Evolutionary conservation across 169 alveolate species (phyloP).

Genomic region (Plasmodium blacklocki): DNA sequence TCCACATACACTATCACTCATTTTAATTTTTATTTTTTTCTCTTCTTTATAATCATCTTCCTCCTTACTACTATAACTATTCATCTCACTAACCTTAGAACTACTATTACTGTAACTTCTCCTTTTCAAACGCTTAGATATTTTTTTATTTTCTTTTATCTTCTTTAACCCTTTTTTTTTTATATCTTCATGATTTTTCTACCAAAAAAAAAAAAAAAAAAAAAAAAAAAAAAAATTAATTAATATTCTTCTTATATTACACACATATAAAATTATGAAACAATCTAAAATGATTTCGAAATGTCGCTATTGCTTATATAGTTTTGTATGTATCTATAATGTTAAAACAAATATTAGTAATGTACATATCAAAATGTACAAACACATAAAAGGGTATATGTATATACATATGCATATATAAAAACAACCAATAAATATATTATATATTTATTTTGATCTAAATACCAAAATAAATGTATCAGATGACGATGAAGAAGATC

Average conservation of each 20-base stretch:
- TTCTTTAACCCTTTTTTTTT: conserved; percentile 4
- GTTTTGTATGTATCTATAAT: too few species aligned
- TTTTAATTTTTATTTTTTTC: conserved; percentile 15
- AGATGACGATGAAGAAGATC: too few species aligned
- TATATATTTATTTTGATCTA: too few species aligned
- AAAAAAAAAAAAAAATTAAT: background rate
- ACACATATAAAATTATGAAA: too few species aligned
- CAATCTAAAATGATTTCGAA: too few species aligned
- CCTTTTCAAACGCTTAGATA: conserved; percentile 15
- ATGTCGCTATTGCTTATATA: too few species aligned
- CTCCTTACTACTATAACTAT: conserved; percentile 16
- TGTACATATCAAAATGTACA: too few species aligned
- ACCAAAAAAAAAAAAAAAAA: conserved; percentile 11
- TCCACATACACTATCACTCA: conserved; percentile 28
- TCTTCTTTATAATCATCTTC: conserved; percentile 4
- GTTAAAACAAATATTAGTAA: too few species aligned
- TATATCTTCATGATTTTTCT: conserved; percentile 55
- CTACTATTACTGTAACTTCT: conserved; percentile 11
- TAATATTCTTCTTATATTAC: background rate
- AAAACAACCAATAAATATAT: too few species aligned
- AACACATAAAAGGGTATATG: too few species aligned
- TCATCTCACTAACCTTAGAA: conserved; percentile 8
- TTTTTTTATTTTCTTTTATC: conserved; percentile 20
- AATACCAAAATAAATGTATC: too few species aligned
- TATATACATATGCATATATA: too few species aligned